These are phyloP conservation scores for Collybia sp. DNA, from an alignment of 768 basidiomycete genomes.

Conservation along the genomic window DNA sequence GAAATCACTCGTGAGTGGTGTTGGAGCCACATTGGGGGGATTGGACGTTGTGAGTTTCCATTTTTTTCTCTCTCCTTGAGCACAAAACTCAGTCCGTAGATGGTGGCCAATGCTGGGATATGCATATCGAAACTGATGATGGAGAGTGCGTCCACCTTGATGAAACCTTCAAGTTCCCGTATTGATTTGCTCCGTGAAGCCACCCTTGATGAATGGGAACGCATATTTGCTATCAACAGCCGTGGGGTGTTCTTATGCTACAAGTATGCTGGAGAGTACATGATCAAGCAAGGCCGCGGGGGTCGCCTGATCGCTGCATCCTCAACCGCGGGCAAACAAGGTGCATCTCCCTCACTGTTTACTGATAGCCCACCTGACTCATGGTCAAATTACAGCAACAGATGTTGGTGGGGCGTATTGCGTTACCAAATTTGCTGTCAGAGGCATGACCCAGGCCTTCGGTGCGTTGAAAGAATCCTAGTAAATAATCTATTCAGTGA, in stretches of 20 bases:
- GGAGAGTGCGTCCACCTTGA: constrained; percentile 6
- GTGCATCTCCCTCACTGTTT: constrained; percentile 12
- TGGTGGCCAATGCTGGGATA: constrained; percentile 29
- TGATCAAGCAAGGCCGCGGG: constrained; percentile 35
- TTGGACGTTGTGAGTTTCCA: constrained; percentile 24
- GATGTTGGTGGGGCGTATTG: constrained; percentile 8
- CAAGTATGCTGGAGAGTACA: constrained; percentile 29
- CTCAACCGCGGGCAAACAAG: constrained; percentile 33
- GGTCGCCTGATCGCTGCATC: constrained; percentile 36
- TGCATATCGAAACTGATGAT: constrained; percentile 1
- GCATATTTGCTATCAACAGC: constrained; percentile 21
- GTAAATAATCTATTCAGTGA: background rate
- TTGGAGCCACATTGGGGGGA: constrained; percentile 14
- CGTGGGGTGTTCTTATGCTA: constrained; percentile 30
- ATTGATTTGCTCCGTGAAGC: constrained; percentile 5
- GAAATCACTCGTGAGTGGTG: constrained; percentile 14
- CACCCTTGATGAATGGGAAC: constrained; percentile 16
- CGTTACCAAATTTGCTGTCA: constrained; percentile 15
- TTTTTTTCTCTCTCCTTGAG: background rate
- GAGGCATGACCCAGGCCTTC: constrained; percentile 16
- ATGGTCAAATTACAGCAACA: background rate
- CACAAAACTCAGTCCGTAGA: constrained; percentile 7
- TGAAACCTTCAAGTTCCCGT: background rate
- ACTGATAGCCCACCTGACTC: background rate
- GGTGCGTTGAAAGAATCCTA: constrained; percentile 4